Evolutionary conservation across 441 rosid species (phyloP).

Genomic region (Croton laevigatus): DNA sequence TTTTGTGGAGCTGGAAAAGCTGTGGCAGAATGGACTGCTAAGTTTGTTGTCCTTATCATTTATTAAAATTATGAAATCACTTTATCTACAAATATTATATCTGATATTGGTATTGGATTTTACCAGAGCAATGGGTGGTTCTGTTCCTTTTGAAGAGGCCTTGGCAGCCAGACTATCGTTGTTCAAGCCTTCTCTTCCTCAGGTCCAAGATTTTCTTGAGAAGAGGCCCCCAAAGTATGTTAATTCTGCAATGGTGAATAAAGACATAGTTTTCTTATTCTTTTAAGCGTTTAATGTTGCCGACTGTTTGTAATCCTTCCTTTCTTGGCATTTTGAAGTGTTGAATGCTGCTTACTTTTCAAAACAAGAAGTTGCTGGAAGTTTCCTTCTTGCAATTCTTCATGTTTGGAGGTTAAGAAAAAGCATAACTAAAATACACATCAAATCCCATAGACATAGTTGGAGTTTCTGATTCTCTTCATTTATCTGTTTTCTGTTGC

Average conservation of each 20-base stretch:
- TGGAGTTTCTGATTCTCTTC: background rate
- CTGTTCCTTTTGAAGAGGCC: slow-evolving; percentile 94
- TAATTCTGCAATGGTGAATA: slow-evolving; percentile 12
- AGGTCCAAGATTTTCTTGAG: slow-evolving; percentile 74
- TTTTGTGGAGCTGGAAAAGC: slow-evolving; percentile 98
- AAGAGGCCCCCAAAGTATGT: slow-evolving; percentile 76
- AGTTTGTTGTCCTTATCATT: slow-evolving; percentile 43
- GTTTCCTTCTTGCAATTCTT: too few species aligned
- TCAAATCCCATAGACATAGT: background rate
- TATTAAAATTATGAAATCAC: background rate
- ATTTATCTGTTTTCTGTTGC: background rate
- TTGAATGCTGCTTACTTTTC: too few species aligned
- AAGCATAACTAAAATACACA: background rate
- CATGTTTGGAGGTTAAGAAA: background rate
- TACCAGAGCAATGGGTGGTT: slow-evolving; percentile 95
- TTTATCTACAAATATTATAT: background rate
- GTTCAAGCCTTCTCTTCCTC: slow-evolving; percentile 77
- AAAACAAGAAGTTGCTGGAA: too few species aligned
- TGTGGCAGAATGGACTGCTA: slow-evolving; percentile 98
- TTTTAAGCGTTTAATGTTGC: background rate
- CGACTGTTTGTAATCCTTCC: background rate
- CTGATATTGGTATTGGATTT: slow-evolving; percentile 24
- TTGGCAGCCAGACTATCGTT: slow-evolving; percentile 81
- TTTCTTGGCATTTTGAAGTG: background rate
- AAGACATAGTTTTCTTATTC: background rate